Evolutionary conservation across 2,329 filamentous ascomycete genomes (phyloP).

Genomic region (Verticillium nubilum): DNA sequence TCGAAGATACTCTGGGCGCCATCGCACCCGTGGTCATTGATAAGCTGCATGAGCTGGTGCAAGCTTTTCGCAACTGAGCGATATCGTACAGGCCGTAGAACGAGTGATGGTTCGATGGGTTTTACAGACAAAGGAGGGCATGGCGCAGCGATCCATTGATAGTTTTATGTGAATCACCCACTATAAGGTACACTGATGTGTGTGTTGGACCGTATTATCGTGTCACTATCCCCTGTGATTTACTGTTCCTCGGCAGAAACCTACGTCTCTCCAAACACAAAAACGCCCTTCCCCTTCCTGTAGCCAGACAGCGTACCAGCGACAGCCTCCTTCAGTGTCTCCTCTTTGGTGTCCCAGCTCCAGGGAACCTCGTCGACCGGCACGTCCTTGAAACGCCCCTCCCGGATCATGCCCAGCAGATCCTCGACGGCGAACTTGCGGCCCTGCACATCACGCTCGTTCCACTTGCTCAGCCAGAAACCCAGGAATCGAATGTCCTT

Average conservation of each 20-base stretch:
- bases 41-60: conserved; percentile 86
- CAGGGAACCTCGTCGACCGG: conserved; percentile 80
- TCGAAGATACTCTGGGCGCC: conserved; percentile 85
- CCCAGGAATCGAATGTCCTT: conserved; percentile 84
- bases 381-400: conserved; percentile 74
- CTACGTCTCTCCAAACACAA: conserved; percentile 66
- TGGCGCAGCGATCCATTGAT: neutral
- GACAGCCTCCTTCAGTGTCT: conserved; percentile 65
- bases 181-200: no score
- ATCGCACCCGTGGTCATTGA: conserved; percentile 94
- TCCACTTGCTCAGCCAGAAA: conserved; percentile 94
- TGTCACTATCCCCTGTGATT: no score
- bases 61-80: conserved; percentile 59
- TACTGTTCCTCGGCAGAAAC: no score
- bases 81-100: neutral
- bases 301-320: conserved; percentile 81
- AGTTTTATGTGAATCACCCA: no score
- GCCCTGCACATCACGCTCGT: conserved; percentile 63
- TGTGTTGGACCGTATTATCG: no score
- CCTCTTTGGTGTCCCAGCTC: conserved; percentile 73
- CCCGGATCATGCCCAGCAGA: conserved; percentile 68
- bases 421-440: conserved; percentile 81
- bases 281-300: conserved; percentile 82
- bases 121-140: neutral
- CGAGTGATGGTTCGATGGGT: neutral